These are phyloP conservation scores for Pythium periplocum DNA, from an alignment of 352 stramenopile genomes.

Conservation along the genomic window DNA sequence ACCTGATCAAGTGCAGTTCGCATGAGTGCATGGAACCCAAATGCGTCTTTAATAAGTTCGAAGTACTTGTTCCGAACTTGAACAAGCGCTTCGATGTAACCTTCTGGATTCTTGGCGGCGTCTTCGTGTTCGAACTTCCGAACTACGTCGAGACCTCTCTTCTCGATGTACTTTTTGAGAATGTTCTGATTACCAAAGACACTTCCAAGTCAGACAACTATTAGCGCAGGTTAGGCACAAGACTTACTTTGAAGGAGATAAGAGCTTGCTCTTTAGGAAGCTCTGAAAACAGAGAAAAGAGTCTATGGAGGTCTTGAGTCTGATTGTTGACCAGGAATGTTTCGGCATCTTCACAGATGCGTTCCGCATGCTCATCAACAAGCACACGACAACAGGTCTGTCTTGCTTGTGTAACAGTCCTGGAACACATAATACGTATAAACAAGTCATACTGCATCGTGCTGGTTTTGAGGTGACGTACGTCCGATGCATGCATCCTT, in stretches of 20 bases:
- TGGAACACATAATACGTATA: conserved; percentile 15
- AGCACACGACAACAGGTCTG: conserved; percentile 78
- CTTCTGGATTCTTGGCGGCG: conserved; percentile 71
- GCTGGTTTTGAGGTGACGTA: conserved; percentile 15
- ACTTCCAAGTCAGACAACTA: conserved; percentile 7
- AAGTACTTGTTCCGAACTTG: conserved; percentile 81
- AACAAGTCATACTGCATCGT: conserved; percentile 1
- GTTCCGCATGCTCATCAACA: conserved; percentile 73
- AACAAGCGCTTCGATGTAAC: conserved; percentile 82
- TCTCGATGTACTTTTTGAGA: conserved; percentile 82
- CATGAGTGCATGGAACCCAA: conserved; percentile 80
- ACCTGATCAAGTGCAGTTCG: conserved; percentile 78
- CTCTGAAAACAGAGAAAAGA: conserved; percentile 83
- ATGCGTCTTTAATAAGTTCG: conserved; percentile 81
- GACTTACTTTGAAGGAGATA: conserved; percentile 70
- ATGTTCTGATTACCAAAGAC: conserved; percentile 52
- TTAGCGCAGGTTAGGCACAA: neutral
- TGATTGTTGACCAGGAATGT: conserved; percentile 75
- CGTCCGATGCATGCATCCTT: conserved; percentile 70
- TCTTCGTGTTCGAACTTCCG: conserved; percentile 78
- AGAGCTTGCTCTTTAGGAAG: conserved; percentile 73
- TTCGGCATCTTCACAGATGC: conserved; percentile 76
- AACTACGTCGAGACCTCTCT: conserved; percentile 70
- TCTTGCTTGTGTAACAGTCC: conserved; percentile 69
- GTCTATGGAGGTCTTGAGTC: conserved; percentile 65